Evolutionary conservation across 2,329 filamentous ascomycete species (phyloP), one percentile per base, ranked within the genome.

Genomic region (Pestalotiopsis sp.): DNA sequence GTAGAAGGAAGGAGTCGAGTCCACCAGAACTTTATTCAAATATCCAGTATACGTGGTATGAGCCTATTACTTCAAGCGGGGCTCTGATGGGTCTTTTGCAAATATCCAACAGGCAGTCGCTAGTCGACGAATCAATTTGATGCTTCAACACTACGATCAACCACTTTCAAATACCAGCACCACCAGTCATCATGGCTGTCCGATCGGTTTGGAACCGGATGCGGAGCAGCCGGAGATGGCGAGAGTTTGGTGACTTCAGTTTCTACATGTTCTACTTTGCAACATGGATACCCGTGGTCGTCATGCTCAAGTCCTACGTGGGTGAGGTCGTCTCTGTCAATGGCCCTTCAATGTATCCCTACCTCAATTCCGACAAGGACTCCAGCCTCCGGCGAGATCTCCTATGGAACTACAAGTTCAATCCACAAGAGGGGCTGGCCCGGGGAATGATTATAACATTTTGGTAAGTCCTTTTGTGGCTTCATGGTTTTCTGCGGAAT

Each of bases 401-500:
- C n/a, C 86, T 89, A 39, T 78, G 90, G 71, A 88, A 86, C 67
- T 85, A 82, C 75, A 91, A 90, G 76, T 85, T 86, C 78, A 85
- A 86, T 70, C 85, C 88, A 27, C 84, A 86, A 68, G 80, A 87
- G 61, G 83, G 86, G 36, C 75, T 95, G 49, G 81, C 88, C 76
- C 85, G 92, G 70, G 93, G 93, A 68, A 93, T 94, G 89, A 82
- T 95, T 59, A 90, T 95, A 68, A 91, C 90, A 12, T 89, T 94
- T 74, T 84, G 88, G 90, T 91, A 78, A 27, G 25, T 3, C 56
- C 25, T 59, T 27, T 31, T 58, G 31, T 36, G 7, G 56, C 14
- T 20, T 65, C 39, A 17, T 36, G 60, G 41, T 20, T 36, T 36
- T 36, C 13, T 25, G 58, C 11, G 31, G 13, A 60, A 45, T 27